Evolutionary conservation across 192 early-diverging fungal genomes (phyloP), one percentile per base, ranked within the genome.

Genomic region (Backusella tuberculispora): DNA sequence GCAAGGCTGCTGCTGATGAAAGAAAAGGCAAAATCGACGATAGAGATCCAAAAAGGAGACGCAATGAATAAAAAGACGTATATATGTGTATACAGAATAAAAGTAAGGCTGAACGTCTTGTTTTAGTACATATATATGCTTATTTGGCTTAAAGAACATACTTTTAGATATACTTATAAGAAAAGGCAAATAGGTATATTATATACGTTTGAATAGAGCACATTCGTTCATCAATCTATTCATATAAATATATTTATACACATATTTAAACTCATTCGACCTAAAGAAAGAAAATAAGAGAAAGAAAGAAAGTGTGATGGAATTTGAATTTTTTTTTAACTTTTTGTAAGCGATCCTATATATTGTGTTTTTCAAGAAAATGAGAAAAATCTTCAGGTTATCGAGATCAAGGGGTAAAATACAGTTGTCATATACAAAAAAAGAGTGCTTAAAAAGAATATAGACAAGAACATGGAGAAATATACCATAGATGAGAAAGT

Each of bases 1-100:
- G 84, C 44, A 80, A 60, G 64, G 64, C 73, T 6, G 26, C 68
- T 56, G 43, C 34, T 12, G 63, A 66, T 48, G 45, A 45, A 46
- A 10, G 42, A 29, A 26, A 40, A 73, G 24, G 71, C 12, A 0
- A 19, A 10, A 56, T 56, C 9, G 53, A 56, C 8, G 53, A 56
- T 24, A 56, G 53, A 56, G 53, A 56, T 10, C 21, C 53, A 56
- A 56, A 56, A 56, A 56, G 53, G 24, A 56, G 53, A 56, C 53
- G 53, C 3, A n/a, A 56, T 10, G 53, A 21, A 24, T 56, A 56
- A 56, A 24, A 50, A 50, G 5, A 34, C 0, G 29, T 34, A 34
- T 34, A 34, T 34, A 34, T 34, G 2, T 34, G 29, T 34, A 34
- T 34, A 34, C 42, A 43, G 42, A 12, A 56, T 4, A 12, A 24